Evolutionary conservation across 768 basidiomycete genomes (phyloP).

Genomic region (Pisolithus marmoratus): DNA sequence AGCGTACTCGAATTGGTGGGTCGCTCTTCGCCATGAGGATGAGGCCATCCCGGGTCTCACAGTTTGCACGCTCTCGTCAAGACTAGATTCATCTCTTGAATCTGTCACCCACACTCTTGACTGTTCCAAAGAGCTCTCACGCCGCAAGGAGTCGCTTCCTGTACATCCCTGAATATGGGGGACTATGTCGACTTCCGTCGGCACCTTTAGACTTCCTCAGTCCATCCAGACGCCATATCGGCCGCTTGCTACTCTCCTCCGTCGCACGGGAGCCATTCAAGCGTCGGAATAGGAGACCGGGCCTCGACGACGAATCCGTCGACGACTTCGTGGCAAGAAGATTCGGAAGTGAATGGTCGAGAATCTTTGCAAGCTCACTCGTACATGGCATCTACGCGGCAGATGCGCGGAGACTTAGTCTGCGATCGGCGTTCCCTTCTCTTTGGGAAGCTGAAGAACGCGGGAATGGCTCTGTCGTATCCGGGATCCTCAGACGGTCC

Average conservation of each 20-base stretch:
- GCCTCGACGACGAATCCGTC: conserved; percentile 66
- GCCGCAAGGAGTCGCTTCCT: conserved; percentile 78
- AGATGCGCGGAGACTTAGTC: conserved; percentile 68
- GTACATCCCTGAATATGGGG: conserved; percentile 43
- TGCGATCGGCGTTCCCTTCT: conserved; percentile 71
- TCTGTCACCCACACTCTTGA: conserved; percentile 55
- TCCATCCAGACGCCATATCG: conserved; percentile 28
- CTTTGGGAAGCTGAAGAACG: conserved; percentile 66
- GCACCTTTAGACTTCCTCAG: conserved; percentile 31
- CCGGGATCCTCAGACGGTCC: conserved; percentile 42
- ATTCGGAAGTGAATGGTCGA: conserved; percentile 69
- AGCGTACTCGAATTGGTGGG: conserved; percentile 73
- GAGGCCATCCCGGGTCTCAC: conserved; percentile 8
- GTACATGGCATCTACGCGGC: conserved; percentile 93
- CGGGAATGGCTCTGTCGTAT: conserved; percentile 65
- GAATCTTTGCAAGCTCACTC: conserved; percentile 70
- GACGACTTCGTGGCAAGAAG: conserved; percentile 71
- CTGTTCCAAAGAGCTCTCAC: conserved; percentile 58
- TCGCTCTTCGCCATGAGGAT: conserved; percentile 2
- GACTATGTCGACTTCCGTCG: conserved; percentile 49
- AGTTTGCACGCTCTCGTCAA: conserved; percentile 3
- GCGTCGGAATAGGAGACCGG: conserved; percentile 35
- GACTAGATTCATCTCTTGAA: conserved; percentile 72
- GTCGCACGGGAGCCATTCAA: conserved; percentile 55
- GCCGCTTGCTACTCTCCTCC: conserved; percentile 45